Conservation (phyloP, 176 grass and related monocot species). For the Rhynchospora tenuis region DNA sequence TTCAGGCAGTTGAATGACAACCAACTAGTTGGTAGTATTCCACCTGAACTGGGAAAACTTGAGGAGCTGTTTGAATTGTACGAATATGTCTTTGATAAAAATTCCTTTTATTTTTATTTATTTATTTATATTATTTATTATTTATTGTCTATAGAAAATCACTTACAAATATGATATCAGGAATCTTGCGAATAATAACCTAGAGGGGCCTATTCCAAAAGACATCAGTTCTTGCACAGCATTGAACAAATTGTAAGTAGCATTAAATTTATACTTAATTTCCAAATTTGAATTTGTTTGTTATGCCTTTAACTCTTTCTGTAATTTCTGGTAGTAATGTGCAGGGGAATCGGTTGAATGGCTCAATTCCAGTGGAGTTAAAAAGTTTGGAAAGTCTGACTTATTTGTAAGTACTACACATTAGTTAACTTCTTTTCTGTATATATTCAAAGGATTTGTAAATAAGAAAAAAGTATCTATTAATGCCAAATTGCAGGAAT, state of each 20-base stretch:
- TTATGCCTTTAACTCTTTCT: not conserved
- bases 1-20: constrained; percentile 93
- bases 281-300: not conserved
- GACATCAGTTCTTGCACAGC: constrained; percentile 93
- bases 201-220: constrained; percentile 77
- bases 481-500: constrained; percentile 51
- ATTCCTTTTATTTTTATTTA: not conserved
- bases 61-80: constrained; percentile 97
- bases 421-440: constrained; percentile 1
- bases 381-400: constrained; percentile 83
- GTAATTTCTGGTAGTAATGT: constrained; percentile 57
- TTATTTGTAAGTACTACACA: constrained; percentile 61
- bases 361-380: constrained; percentile 79
- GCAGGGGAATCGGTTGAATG: constrained; percentile 77
- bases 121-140: not conserved
- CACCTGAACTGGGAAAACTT: constrained; percentile 92
- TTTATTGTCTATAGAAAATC: constrained; percentile 1
- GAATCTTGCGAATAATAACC: constrained; percentile 94
- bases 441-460: not conserved
- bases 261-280: not conserved
- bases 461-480: not conserved
- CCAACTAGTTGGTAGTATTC: constrained; percentile 82
- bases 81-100: not conserved
- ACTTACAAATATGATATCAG: constrained; percentile 31
- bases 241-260: constrained; percentile 95